Evolutionary conservation across 768 basidiomycete genomes (phyloP), one percentile per base, ranked within the genome.

Genomic region (Lactarius pseudohatsudake): DNA sequence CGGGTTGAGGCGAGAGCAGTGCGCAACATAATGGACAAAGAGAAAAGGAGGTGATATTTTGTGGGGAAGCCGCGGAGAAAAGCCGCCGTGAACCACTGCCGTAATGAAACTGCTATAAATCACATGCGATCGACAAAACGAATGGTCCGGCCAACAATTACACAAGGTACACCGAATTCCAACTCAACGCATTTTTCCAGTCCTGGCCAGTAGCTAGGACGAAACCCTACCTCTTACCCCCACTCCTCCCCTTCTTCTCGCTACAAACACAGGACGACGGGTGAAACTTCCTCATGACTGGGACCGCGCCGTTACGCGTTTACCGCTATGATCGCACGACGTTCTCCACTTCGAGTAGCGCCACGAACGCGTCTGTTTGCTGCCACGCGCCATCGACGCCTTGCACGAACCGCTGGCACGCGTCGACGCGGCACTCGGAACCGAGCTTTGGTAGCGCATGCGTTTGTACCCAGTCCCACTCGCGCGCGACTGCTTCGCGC

Each of bases 361-460:
- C 74, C 73, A 92, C 92, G 71, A 98, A 91, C 3, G 94, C 88
- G 61, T 85, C 86, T 0, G 95, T 98, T 74, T 98, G 69, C 32
- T 66, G 71, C 18, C 45, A 67, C 20, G 72, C 73, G 9, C 65
- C 60, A 58, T 56, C n/a, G 28, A 38, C 28, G 20, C 30, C 28
- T 28, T n/a, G 55, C 30, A 16, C 22, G 63, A 71, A 72, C n/a
- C 36, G 50, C 45, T 71, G 72, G 53, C 66, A 66, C 28, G 45
- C 59, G 26, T 62, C 71, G 40, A 69, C 45, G 32, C 34, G 64
- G 43, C 68, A 64, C 20, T 38, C 62, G 22, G 61, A 66, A 13
- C 71, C 60, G 45, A 66, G 72, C 57, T 65, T 73, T 50, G 76
- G 75, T 59, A 75, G 72, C 20, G 93, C 73, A 71, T 94, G 85